Base-by-base conservation (phyloP, 257 asterid genomes). In the Anisodus tanguticus region DNA sequence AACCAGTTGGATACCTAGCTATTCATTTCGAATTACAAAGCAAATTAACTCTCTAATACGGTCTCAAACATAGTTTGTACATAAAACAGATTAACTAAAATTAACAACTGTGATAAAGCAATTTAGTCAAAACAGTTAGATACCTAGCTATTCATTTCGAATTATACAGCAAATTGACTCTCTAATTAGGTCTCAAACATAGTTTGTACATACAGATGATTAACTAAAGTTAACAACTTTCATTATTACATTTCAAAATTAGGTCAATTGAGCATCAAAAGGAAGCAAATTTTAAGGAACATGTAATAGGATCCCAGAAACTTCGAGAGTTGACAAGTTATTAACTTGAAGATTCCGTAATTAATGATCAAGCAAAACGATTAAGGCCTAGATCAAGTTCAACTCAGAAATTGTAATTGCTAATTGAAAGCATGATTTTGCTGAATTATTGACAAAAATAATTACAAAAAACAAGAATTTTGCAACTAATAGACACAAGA, bases 181-280 rank as follows among this genome's bases (percentile, higher is more conserved):
- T 71, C 57, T 70, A 66, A 43, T 0, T 8, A 12, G 60, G 60
- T 62, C 68, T 62, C 5, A 62, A n/a, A 62, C 37, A 62, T 62
- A 62, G 15, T 17, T 59, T n/a, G 35, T 7, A 59, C 59, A 47
- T 3, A 47, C 63, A 51, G 45, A 13, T 3, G 22, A 76, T 26
- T 51, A 49, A 26, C 63, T 51, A 76, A 51, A 76, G 45, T 53
- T 53, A 13, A 53, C 47, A 77, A 77, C 81, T 76, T 51, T 1
- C 51, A 51, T 76, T 2, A 0, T 13, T 63, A 51, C 13, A 53
- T 51, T 12, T 13, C 3, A 53, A 77, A 77, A 26, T 53, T 53
- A 77, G 64, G 81, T 76, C 81, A 76, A 51, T 31, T 76, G 22
- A 77, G 26, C 64, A 53, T 51, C 81, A 31, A 49, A 76, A 51